Base-by-base conservation (phyloP, 2,329 filamentous ascomycete species). In the Blumeria hordei region DNA sequence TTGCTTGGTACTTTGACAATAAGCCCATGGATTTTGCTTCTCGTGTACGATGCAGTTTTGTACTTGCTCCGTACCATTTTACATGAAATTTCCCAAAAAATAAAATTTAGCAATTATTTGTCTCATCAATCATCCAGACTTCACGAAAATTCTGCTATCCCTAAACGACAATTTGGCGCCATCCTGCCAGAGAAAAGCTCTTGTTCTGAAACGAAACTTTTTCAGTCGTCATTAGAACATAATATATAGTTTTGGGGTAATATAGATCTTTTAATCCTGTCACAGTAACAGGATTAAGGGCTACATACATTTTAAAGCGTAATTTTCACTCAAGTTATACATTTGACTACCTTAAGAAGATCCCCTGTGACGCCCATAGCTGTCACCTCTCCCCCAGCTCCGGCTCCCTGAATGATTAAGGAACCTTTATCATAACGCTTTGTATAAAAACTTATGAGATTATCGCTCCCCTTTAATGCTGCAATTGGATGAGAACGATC, bases 401-500 rank as follows among this genome's bases (percentile, higher is more conserved):
- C 92, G 37, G 87, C 88, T 57, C 92, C 92, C 71, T 96, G 90
- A 59, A 98, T 79, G 65, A 95, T 94, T 59, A 98, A 73, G 45
- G 92, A 88, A 69, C 90, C 93, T 66, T 74, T 76, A 57, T 88
- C 88, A 66, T 98, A 98, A 63, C 92, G 77, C 74, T 93, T 84
- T 6, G 92, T 98, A 70, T 95, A 94, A 74, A 98, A 95, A 73
- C 83, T 94, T 66, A 98, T 94, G 67, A 98, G 94, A 72, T 98
- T 98, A 67, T 96, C 92, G 68, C 88, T 96, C 37, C 92, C 92
- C 76, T 94, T 94, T 56, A 98, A 74, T 51, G 85, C 83, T 12
- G 92, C 92, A 70, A 98, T 95, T 11, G 92, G 85, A 65, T 93
- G 87, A 58, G 83, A 85, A 62, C 78, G 79, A 61, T 94, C 88